These are phyloP conservation scores for Solanum ossicruentum DNA, from an alignment of 257 asterid species.

Conservation along the genomic window DNA sequence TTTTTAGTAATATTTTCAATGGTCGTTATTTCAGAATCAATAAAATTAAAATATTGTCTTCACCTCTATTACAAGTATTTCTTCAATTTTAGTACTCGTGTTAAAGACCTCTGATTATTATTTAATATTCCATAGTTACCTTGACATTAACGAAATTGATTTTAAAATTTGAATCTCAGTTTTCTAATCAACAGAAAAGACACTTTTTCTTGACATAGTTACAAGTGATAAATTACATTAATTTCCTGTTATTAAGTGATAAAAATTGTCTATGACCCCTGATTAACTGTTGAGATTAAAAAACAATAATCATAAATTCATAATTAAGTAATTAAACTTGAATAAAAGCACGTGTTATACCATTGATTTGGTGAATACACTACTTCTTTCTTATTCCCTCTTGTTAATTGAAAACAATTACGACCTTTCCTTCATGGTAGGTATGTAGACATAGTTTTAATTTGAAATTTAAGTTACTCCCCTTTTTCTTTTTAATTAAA, in stretches of 20 bases:
- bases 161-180: neutral
- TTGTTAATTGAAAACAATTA: neutral
- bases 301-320: neutral
- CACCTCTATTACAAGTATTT: neutral
- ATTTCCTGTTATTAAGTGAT: neutral
- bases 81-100: neutral
- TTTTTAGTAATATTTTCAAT: neutral
- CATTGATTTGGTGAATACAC: neutral
- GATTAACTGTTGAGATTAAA: neutral
- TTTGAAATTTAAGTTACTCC: neutral
- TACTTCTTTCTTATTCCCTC: neutral
- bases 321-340: neutral
- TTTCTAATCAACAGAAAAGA: neutral
- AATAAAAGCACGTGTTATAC: neutral
- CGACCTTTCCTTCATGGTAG: neutral
- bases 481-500: neutral
- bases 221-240: neutral
- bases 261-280: neutral
- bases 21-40: neutral
- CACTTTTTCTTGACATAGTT: neutral
- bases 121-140: neutral
- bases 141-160: neutral
- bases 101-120: neutral
- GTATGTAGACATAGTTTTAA: neutral
- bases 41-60: neutral